A percentile compares a stretch with the other conserved stretches of the same genome.
phyloP scores from a whole-genome alignment of 768 basidiomycete species.

The Lentinus tigrinus region DNA sequence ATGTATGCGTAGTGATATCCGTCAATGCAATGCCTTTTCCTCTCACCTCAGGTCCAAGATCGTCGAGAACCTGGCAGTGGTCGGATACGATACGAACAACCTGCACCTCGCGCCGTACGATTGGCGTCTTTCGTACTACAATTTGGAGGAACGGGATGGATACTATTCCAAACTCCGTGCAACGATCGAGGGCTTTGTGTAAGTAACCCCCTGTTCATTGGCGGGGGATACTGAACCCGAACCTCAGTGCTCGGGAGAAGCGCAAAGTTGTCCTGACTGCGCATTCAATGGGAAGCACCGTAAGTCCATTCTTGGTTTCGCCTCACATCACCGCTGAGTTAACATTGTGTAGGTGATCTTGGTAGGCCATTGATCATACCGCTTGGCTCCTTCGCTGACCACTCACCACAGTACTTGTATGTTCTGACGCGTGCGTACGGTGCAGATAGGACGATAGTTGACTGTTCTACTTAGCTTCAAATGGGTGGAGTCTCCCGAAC shows the following conservation, averaged over 20 bases:
- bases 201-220: too few species aligned
- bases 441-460: background rate
- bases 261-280: constrained; percentile 82
- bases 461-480: constrained; percentile 59
- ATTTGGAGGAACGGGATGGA: constrained; percentile 88
- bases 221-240: background rate
- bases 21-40: background rate
- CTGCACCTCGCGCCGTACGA: constrained; percentile 84
- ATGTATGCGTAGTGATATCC: background rate
- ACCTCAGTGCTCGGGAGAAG: constrained; percentile 57
- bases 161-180: constrained; percentile 84
- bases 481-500: constrained; percentile 90
- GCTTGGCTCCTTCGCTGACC: background rate
- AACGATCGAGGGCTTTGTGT: constrained; percentile 80
- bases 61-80: constrained; percentile 89
- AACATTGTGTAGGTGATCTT: constrained; percentile 41
- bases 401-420: constrained; percentile 73
- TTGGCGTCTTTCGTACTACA: constrained; percentile 86
- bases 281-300: constrained; percentile 85
- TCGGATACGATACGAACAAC: constrained; percentile 92
- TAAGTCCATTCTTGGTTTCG: constrained; percentile 32
- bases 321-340: background rate
- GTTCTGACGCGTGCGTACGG: constrained; percentile 26
- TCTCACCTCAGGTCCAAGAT: constrained; percentile 69
- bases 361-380: constrained; percentile 28